Base-by-base conservation (phyloP, 495 filamentous ascomycete genomes). In the Thermochaetoides thermophila region DNA sequence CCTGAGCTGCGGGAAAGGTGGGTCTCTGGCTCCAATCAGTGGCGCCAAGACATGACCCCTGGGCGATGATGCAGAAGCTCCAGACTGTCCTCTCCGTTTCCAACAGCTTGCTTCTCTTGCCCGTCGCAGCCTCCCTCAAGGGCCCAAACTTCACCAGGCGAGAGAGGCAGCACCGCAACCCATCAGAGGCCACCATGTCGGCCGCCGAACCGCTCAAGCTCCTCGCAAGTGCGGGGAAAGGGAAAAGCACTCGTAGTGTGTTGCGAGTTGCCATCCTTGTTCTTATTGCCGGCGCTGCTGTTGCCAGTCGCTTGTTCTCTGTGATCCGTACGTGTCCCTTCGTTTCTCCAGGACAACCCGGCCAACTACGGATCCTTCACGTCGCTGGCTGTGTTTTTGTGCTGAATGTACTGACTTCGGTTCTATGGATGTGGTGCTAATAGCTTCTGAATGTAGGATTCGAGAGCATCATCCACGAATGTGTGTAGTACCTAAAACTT, bases 401-500 rank as follows among this genome's bases (percentile, higher is more conserved):
- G 31, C 10, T 40, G 21, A 23, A 33, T 28, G 27, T 1, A 17
- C 11, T 17, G n/a, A n/a, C n/a, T n/a, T n/a, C n/a, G n/a, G n/a
- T n/a, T n/a, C n/a, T n/a, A n/a, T 32, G 20, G 34, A 32, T 19
- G 29, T 29, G 7, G n/a, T 40, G 43, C 60, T 72, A 48, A 70
- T 28, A 28, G 32, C n/a, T 29, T 39, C 21, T n/a, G 8, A 9
- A 4, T 34, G 2, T 39, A 87, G 83, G 91, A 27, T 99, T 99
- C 50, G 91, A 99, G 62, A 94, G 85, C 60, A 96, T 99, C 54
- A 99, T 99, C 53, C 89, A 96, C 63, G 89, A 97, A 71, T 97
- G 89, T 95, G 58, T 50, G 84, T 74, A 47, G 14, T 15, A 18
- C n/a, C n/a, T n/a, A n/a, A n/a, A n/a, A n/a, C n/a, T n/a, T n/a